Conservation (phyloP, 257 asterid species). For the Lycium barbarum region DNA sequence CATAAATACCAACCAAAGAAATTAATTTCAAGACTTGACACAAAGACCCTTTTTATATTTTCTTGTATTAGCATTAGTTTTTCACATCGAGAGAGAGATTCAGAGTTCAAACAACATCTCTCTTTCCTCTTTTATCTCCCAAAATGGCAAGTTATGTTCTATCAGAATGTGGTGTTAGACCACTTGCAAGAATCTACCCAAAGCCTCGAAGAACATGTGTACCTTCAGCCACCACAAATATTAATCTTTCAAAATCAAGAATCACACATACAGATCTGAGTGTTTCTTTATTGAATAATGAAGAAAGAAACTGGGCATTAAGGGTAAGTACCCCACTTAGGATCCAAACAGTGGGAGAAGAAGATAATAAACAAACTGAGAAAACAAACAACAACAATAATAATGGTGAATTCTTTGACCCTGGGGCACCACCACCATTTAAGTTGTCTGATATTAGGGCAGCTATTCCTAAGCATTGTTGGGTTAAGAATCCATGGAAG, state of each 20-base stretch:
- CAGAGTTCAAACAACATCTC: background rate
- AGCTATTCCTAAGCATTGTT: constrained; percentile 95
- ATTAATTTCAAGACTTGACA: background rate
- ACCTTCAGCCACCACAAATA: constrained; percentile 30
- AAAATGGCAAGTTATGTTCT: constrained; percentile 49
- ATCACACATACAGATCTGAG: constrained; percentile 42
- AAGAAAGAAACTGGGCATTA: constrained; percentile 66
- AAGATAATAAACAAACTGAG: constrained; percentile 12
- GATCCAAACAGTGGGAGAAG: constrained; percentile 57
- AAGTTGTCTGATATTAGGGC: constrained; percentile 74
- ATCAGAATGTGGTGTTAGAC: constrained; percentile 56
- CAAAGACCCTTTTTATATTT: background rate
- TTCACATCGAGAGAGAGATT: no score
- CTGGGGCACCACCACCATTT: constrained; percentile 83
- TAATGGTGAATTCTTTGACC: constrained; percentile 58
- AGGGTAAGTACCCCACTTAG: constrained; percentile 80
- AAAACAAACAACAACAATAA: constrained; percentile 19
- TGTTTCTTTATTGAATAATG: background rate
- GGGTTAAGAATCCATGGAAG: constrained; percentile 91
- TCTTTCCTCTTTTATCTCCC: background rate
- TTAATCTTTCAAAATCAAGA: constrained; percentile 37
- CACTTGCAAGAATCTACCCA: constrained; percentile 42
- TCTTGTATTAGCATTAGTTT: background rate
- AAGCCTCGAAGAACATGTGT: constrained; percentile 50
- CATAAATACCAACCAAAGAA: constrained; percentile 26